phyloP scores from a whole-genome alignment of 139 green algal genomes.

The Mychonastes homosphaera region DNA sequence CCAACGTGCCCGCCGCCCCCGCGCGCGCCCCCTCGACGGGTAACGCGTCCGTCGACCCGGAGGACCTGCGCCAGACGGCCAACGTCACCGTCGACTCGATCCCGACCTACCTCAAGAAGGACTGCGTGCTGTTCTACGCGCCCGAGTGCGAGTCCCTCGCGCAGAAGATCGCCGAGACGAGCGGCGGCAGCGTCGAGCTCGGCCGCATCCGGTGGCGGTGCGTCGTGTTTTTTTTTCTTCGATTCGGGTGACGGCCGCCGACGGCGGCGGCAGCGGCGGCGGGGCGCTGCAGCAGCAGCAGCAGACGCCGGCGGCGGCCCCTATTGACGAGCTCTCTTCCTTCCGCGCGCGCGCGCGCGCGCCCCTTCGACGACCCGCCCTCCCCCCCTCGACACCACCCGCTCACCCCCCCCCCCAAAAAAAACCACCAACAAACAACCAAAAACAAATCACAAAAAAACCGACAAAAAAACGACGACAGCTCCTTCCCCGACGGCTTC shows the following conservation, averaged over 20 bases:
- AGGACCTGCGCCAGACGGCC: slow-evolving; percentile 5
- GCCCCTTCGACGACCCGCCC: neutral
- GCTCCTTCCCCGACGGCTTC: slow-evolving; percentile 90
- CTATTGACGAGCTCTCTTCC: neutral
- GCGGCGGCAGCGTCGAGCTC: slow-evolving; percentile 50
- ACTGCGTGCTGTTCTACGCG: slow-evolving; percentile 87
- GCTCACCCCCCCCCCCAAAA: too few relatives aligned
- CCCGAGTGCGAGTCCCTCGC: slow-evolving; percentile 70
- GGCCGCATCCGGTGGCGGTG: slow-evolving; percentile 77
- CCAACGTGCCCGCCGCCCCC: too few relatives aligned
- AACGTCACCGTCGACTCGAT: too few relatives aligned
- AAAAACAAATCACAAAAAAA: too few relatives aligned
- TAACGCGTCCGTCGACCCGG: too few relatives aligned
- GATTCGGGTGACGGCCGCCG: neutral
- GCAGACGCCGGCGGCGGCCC: neutral
- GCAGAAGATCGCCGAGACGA: slow-evolving; percentile 51
- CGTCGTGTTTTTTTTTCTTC: slow-evolving; percentile 1
- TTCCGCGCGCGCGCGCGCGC: too few relatives aligned
- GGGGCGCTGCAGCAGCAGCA: neutral
- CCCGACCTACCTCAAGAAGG: slow-evolving; percentile 36
- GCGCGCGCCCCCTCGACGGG: too few relatives aligned
- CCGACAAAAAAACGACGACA: too few relatives aligned
- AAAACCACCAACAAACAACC: too few relatives aligned
- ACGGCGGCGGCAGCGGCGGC: too few relatives aligned
- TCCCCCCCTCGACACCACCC: too few relatives aligned